Evolutionary conservation across 805 yeast genomes (phyloP).

Genomic region (Spathaspora boniae): DNA sequence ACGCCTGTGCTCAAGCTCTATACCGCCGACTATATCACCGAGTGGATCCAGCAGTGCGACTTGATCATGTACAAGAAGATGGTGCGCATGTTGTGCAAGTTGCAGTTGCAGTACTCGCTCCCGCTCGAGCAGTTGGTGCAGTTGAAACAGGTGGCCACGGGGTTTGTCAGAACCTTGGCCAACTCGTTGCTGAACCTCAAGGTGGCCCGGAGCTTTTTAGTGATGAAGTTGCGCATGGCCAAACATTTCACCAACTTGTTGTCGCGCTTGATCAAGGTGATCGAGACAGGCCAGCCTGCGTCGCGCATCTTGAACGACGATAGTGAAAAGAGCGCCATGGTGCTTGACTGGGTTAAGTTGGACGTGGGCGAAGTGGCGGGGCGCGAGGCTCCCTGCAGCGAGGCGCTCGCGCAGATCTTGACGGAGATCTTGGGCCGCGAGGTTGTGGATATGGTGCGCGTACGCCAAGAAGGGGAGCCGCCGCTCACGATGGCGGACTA

Average conservation of each 20-base stretch:
- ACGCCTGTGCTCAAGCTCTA: conserved; percentile 60
- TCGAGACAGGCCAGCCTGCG: conserved; percentile 51
- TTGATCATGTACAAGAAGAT: conserved; percentile 51
- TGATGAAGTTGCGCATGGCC: conserved; percentile 53
- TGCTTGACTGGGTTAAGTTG: conserved; percentile 55
- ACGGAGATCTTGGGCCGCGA: conserved; percentile 33
- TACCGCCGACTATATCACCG: conserved; percentile 42
- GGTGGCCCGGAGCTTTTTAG: conserved; percentile 49
- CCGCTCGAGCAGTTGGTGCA: conserved; percentile 54
- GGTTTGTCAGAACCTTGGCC: conserved; percentile 46
- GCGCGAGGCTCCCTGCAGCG: conserved; percentile 52
- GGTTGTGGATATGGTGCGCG: conserved; percentile 25
- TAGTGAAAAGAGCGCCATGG: conserved; percentile 48
- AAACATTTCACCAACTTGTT: conserved; percentile 51
- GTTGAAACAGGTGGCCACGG: conserved; percentile 50
- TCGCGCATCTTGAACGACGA: conserved; percentile 41
- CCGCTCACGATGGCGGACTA: conserved; percentile 7
- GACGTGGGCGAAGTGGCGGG: conserved; percentile 43
- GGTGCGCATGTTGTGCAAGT: conserved; percentile 58
- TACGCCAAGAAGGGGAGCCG: conserved; percentile 6
- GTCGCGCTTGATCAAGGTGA: conserved; percentile 51
- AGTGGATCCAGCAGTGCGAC: conserved; percentile 73
- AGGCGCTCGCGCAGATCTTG: conserved; percentile 25
- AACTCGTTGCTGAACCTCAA: conserved; percentile 29
- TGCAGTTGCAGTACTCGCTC: conserved; percentile 50